Evolutionary conservation across 2,329 filamentous ascomycete species (phyloP).

Genomic region (Cladorrhinum sp.): DNA sequence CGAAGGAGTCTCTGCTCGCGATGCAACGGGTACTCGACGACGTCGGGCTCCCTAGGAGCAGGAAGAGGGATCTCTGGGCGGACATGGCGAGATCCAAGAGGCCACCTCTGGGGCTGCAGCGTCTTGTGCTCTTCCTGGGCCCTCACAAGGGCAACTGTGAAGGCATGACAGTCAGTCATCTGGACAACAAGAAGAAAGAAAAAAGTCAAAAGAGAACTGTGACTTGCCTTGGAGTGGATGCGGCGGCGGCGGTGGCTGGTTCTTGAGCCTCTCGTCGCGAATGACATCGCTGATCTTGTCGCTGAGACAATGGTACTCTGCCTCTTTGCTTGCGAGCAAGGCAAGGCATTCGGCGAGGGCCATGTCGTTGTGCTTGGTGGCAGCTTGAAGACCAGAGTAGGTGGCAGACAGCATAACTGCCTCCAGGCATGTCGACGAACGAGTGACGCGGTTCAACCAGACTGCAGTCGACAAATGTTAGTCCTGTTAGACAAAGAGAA

Average conservation of each 20-base stretch:
- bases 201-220: neutral
- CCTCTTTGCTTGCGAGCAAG: neutral
- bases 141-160: neutral
- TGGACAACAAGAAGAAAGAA: neutral
- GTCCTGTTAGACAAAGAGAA: neutral
- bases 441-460: neutral
- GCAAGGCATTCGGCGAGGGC: neutral
- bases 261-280: neutral
- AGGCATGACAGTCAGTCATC: neutral
- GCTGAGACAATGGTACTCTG: neutral
- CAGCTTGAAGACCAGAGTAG: neutral
- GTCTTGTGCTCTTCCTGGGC: neutral
- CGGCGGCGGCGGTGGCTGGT: neutral
- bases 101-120: neutral
- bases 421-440: neutral
- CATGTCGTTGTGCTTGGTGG: neutral
- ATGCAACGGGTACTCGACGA: neutral
- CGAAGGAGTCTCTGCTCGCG: neutral
- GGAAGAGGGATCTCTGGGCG: neutral
- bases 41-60: neutral
- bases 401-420: neutral
- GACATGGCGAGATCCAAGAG: too few relatives aligned
- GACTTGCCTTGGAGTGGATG: neutral
- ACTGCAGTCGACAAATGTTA: neutral
- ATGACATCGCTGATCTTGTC: neutral